A percentile compares a stretch with the other conserved stretches of the same genome.
Evolutionary conservation across 2,329 filamentous ascomycete species (phyloP).

Genomic region (Sphaerulina populicola): DNA sequence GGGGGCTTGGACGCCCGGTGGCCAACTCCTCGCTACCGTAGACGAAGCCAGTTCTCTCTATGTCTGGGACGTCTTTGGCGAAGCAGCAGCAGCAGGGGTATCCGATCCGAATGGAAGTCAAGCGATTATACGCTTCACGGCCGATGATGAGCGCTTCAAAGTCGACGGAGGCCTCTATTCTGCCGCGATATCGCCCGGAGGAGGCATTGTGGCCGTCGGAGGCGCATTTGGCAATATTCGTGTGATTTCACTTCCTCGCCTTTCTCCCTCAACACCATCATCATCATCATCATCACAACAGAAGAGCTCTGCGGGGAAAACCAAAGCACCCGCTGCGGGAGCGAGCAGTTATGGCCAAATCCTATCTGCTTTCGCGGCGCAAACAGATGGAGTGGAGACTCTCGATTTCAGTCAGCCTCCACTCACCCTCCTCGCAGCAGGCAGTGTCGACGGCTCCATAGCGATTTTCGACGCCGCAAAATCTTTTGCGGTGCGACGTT

Average conservation of each 20-base stretch:
- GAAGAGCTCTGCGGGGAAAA: constrained; percentile 42
- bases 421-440: constrained; percentile 53
- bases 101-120: constrained; percentile 45
- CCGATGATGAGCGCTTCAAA: constrained; percentile 77
- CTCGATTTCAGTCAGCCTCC: constrained; percentile 56
- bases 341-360: constrained; percentile 59
- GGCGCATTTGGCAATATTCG: constrained; percentile 81
- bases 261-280: constrained; percentile 29
- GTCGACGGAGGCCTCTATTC: constrained; percentile 89
- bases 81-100: constrained; percentile 58
- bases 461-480: constrained; percentile 80
- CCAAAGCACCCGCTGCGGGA: constrained; percentile 35
- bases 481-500: constrained; percentile 74
- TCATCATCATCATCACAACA: constrained; percentile 28
- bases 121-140: constrained; percentile 67
- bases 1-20: constrained; percentile 83
- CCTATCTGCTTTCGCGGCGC: constrained; percentile 72
- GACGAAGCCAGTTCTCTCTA: constrained; percentile 81
- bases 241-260: constrained; percentile 71
- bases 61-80: constrained; percentile 86
- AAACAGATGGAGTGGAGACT: constrained; percentile 73
- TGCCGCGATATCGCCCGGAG: constrained; percentile 71
- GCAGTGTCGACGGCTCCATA: constrained; percentile 60
- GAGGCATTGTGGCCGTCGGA: constrained; percentile 73
- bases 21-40: constrained; percentile 76